phyloP scores from a whole-genome alignment of 1,284 basidiomycete genomes.

The Boletellus deceptivus region DNA sequence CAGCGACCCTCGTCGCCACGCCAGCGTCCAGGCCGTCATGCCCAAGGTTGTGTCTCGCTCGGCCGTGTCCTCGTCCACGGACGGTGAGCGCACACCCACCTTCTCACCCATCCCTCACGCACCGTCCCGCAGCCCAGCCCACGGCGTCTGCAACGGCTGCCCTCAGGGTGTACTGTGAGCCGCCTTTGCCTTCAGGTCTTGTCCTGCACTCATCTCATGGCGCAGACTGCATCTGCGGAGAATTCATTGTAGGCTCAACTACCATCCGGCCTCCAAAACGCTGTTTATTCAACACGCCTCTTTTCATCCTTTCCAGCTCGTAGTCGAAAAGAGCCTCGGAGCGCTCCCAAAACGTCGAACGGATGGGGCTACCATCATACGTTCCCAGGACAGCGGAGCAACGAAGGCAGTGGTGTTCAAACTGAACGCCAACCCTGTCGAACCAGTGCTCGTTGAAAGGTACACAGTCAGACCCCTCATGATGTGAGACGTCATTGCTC shows the following conservation, averaged over 20 bases:
- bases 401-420: slow-evolving; percentile 73
- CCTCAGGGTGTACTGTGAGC: slow-evolving; percentile 76
- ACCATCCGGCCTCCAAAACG: background rate
- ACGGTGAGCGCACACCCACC: slow-evolving; percentile 48
- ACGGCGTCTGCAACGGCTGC: slow-evolving; percentile 76
- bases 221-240: slow-evolving; percentile 80
- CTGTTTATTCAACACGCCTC: slow-evolving; percentile 4
- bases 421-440: slow-evolving; percentile 61
- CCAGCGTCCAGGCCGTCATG: slow-evolving; percentile 40
- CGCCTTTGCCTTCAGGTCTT: slow-evolving; percentile 4
- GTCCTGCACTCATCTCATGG: slow-evolving; percentile 7
- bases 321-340: slow-evolving; percentile 73
- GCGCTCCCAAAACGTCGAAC: slow-evolving; percentile 69
- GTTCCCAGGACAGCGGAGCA: slow-evolving; percentile 56
- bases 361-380: slow-evolving; percentile 70
- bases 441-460: slow-evolving; percentile 73
- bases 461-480: slow-evolving; percentile 33
- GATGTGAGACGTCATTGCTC: slow-evolving; percentile 17
- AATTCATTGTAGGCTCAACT: slow-evolving; percentile 66
- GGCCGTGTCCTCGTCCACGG: slow-evolving; percentile 75
- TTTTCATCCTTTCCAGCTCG: slow-evolving; percentile 51
- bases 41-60: slow-evolving; percentile 81
- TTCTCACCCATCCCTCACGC: slow-evolving; percentile 1
- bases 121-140: slow-evolving; percentile 56
- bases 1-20: background rate